phyloP scores from a whole-genome alignment of 805 yeast genomes.

The Schwanniomyces occidentalis region DNA sequence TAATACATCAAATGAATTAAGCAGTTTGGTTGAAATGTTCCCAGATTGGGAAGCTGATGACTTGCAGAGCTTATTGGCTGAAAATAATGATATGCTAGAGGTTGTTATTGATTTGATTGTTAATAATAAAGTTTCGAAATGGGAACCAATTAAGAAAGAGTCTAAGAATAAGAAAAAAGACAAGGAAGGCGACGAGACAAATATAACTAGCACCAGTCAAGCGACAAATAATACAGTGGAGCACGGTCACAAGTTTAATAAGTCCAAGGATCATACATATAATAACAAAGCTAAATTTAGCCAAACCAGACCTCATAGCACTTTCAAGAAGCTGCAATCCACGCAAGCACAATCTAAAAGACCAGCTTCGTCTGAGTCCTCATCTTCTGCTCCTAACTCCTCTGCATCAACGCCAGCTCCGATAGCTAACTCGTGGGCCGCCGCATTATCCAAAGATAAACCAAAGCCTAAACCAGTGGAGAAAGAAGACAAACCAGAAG shows the following conservation, averaged over 20 bases:
- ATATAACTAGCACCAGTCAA: conserved; percentile 3
- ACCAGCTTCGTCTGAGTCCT: conserved; percentile 4
- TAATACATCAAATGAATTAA: conserved; percentile 32
- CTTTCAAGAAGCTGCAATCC: conserved; percentile 9
- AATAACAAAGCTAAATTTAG: conserved; percentile 11
- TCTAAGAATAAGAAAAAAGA: conserved; percentile 48
- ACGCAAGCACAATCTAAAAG: conserved; percentile 12
- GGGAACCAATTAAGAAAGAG: conserved; percentile 91
- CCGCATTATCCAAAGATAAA: conserved; percentile 40
- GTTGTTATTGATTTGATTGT: conserved; percentile 84
- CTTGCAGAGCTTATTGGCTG: conserved; percentile 70
- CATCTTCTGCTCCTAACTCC: conserved; percentile 16
- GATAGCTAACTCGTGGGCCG: conserved; percentile 43
- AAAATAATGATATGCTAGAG: conserved; percentile 71
- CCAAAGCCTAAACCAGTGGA: conserved; percentile 25
- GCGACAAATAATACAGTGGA: conserved; percentile 9
- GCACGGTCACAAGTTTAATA: conserved; percentile 12
- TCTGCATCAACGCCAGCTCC: conserved; percentile 21
- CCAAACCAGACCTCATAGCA: conserved; percentile 9
- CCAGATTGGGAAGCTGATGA: conserved; percentile 95
- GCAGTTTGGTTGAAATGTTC: conserved; percentile 79
- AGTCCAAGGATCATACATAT: conserved; percentile 9
- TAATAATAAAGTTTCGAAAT: conserved; percentile 84
- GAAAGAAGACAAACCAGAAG: conserved; percentile 6
- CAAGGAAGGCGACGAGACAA: conserved; percentile 16